Evolutionary conservation across 768 basidiomycete genomes (phyloP).

Genomic region (Roridomyces roridus): DNA sequence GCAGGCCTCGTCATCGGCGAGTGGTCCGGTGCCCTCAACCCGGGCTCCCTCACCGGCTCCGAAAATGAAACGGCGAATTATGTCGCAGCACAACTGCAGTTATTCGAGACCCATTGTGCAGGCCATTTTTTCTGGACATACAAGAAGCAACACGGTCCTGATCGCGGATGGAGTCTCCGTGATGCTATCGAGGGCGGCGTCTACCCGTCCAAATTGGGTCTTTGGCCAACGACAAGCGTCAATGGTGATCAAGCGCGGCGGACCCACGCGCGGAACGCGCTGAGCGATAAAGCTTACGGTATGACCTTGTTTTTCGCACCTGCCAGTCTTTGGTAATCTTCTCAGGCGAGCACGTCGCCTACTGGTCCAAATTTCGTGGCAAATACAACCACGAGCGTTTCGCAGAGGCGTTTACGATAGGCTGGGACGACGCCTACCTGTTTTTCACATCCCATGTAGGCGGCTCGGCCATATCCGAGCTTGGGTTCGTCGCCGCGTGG

Average conservation of each 20-base stretch:
- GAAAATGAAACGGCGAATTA: constrained; percentile 51
- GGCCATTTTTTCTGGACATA: constrained; percentile 91
- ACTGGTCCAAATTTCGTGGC: constrained; percentile 57
- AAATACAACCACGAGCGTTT: constrained; percentile 75
- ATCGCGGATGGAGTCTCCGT: constrained; percentile 76
- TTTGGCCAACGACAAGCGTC: constrained; percentile 35
- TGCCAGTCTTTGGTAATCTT: too few species aligned
- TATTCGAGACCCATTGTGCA: constrained; percentile 67
- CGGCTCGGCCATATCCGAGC: constrained; percentile 47
- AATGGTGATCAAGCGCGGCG: constrained; percentile 26
- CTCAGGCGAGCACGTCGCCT: constrained; percentile 45
- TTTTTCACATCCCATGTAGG: constrained; percentile 48
- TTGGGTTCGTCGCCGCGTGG: constrained; percentile 75
- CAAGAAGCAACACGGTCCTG: constrained; percentile 69
- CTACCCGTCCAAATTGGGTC: constrained; percentile 60
- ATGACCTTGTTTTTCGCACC: too few species aligned
- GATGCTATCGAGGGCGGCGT: constrained; percentile 69
- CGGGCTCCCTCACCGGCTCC: constrained; percentile 53
- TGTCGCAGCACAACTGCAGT: constrained; percentile 65
- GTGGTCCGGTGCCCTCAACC: constrained; percentile 80
- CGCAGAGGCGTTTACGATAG: constrained; percentile 64
- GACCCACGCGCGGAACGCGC: constrained; percentile 30
- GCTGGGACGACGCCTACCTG: constrained; percentile 73
- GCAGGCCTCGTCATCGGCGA: constrained; percentile 72
- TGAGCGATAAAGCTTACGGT: constrained; percentile 41